These are phyloP conservation scores for Brachypodium distachyon DNA, from an alignment of 202 grass and related monocot species.

Conservation along the genomic window DNA sequence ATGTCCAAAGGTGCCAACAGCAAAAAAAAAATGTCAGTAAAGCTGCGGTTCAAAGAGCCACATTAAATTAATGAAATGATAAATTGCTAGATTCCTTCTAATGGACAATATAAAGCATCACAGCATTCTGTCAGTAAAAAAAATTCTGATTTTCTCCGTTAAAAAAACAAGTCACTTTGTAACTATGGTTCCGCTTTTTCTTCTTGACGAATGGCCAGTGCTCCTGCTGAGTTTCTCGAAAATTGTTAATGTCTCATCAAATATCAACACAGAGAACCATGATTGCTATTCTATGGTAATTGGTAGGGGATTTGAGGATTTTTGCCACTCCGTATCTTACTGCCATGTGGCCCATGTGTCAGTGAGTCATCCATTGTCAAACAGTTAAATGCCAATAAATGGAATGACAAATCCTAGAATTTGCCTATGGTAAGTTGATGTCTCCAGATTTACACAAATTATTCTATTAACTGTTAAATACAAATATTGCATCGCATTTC, in stretches of 20 bases:
- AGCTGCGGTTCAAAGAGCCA: neutral
- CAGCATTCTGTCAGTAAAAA: neutral
- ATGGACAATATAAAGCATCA: neutral
- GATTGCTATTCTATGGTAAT: neutral
- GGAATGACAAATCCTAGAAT: neutral
- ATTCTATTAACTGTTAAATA: neutral
- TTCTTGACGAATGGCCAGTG: neutral
- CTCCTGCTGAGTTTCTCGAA: neutral
- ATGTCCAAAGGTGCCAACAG: neutral
- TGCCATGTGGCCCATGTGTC: neutral
- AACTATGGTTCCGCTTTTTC: neutral
- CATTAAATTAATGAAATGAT: neutral
- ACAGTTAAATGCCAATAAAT: neutral
- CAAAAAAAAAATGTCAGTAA: conserved; percentile 14
- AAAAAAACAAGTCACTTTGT: neutral
- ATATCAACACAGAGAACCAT: neutral
- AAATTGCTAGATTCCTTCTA: neutral
- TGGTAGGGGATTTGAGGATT: neutral
- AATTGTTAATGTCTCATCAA: neutral
- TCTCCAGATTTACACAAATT: neutral
- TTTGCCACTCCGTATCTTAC: neutral
- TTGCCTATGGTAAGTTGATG: neutral
- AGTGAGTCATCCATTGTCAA: neutral
- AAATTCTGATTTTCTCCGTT: neutral
- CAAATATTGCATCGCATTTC: neutral